phyloP scores from a whole-genome alignment of 768 basidiomycete species.

The Suillus discolor region DNA sequence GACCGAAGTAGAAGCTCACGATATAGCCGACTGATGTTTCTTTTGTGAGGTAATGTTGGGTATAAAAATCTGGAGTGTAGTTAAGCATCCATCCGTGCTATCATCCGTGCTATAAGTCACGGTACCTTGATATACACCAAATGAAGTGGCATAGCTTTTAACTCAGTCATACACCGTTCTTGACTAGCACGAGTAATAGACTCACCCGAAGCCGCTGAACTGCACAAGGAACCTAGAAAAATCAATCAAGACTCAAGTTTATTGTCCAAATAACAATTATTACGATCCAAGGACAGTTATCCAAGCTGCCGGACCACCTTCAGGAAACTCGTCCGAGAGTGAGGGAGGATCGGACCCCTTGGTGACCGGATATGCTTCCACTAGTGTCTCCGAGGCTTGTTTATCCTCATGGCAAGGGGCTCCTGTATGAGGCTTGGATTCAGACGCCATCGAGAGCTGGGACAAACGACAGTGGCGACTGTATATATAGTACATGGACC shows the following conservation, averaged over 20 bases:
- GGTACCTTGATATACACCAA: constrained; percentile 44
- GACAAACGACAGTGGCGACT: neutral
- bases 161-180: neutral
- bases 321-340: constrained; percentile 22
- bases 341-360: neutral
- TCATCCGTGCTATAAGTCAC: neutral
- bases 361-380: neutral
- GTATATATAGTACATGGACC: neutral
- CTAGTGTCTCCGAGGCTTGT: neutral
- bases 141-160: constrained; percentile 35
- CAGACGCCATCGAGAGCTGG: neutral
- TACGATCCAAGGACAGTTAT: constrained; percentile 25
- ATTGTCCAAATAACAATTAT: neutral
- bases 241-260: neutral
- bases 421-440: neutral
- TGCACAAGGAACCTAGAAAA: constrained; percentile 31
- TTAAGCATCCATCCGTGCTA: neutral
- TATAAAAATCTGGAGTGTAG: constrained; percentile 38
- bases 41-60: constrained; percentile 35
- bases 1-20: constrained; percentile 26
- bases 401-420: neutral
- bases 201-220: constrained; percentile 37
- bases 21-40: constrained; percentile 37
- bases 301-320: constrained; percentile 32
- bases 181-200: neutral